Base-by-base conservation (phyloP, 805 yeast species). In the Candida endomychidarum region DNA sequence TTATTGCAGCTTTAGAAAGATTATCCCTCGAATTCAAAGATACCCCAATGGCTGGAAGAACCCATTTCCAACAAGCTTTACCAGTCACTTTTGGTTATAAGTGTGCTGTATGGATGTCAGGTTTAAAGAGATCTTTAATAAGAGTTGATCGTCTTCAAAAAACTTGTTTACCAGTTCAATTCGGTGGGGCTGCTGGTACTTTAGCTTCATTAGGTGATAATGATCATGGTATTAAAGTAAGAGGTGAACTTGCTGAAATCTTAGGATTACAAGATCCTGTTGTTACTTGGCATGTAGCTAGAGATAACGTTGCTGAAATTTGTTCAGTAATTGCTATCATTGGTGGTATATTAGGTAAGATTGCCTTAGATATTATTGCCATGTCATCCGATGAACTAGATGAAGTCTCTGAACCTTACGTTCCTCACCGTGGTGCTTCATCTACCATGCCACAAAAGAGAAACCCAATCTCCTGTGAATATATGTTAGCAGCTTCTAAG, bases 81-180 rank as follows among this genome's bases (percentile, higher is more conserved):
- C 64, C 65, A 5, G 52, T 60, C 53, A 60, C 65, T 15, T 54
- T 60, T 53, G 65, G 65, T 30, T 63, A 60, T 44, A 63, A 60
- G 41, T 60, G 36, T 38, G 41, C 36, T 3, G 41, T 38, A 4
- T 38, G 41, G 41, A 8, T 38, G 8, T 38, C 41, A 18, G 36
- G 41, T 5, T 19, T 38, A 10, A 22, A 38, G 23, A 30, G 41
- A 31, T 17, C 18, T 9, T 20, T 21, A 15, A 16, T 8, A 22
- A 37, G 40, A 18, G 17, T 38, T 8, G 26, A 31, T 9, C 31
- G 25, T 15, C 12, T 19, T 23, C 34, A 38, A 25, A 12, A 18
- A 26, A 14, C 29, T n/a, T 30, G 31, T 23, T 32, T 38, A 14
- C 22, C 11, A 20, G 41, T 25, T 12, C 41, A 38, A 38, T 38